phyloP scores from a whole-genome alignment of 495 filamentous ascomycete genomes.

The Hypoxylon subgilvum region DNA sequence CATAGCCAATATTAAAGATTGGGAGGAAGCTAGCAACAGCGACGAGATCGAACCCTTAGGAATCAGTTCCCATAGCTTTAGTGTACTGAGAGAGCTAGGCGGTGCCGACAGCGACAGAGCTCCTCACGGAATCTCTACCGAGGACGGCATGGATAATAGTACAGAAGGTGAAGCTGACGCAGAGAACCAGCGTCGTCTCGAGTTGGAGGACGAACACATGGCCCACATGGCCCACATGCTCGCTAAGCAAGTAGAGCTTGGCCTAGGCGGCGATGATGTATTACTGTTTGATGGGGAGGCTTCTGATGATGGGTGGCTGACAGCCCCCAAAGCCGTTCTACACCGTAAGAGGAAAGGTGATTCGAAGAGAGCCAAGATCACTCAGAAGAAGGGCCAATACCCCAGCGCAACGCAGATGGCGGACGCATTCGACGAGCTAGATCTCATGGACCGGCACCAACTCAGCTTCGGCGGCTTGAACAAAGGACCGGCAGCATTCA shows the following conservation, averaged over 20 bases:
- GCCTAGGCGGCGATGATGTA: constrained; percentile 63
- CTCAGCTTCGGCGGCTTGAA: constrained; percentile 49
- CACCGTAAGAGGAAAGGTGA: constrained; percentile 36
- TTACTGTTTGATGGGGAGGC: constrained; percentile 56
- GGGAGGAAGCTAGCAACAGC: constrained; percentile 46
- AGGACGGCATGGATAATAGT: constrained; percentile 23
- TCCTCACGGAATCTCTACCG: constrained; percentile 24
- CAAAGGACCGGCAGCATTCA: constrained; percentile 55
- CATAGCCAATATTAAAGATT: constrained; percentile 69
- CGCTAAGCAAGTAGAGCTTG: constrained; percentile 70
- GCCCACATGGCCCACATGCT: constrained; percentile 66
- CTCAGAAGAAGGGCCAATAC: constrained; percentile 48
- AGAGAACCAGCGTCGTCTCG: constrained; percentile 38
- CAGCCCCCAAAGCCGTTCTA: constrained; percentile 4
- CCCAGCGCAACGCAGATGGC: constrained; percentile 68
- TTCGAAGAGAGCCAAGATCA: constrained; percentile 30
- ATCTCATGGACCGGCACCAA: constrained; percentile 82
- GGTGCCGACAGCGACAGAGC: constrained; percentile 48
- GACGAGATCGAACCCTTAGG: constrained; percentile 19
- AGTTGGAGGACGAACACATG: constrained; percentile 61
- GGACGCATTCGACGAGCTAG: constrained; percentile 78
- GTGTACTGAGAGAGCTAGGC: constrained; percentile 54
- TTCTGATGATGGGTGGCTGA: constrained; percentile 25
- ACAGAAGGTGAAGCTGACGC: constrained; percentile 36
- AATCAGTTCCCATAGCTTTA: constrained; percentile 33